Base-by-base conservation (phyloP, 306 rosid species). In the Quercus ilex region DNA sequence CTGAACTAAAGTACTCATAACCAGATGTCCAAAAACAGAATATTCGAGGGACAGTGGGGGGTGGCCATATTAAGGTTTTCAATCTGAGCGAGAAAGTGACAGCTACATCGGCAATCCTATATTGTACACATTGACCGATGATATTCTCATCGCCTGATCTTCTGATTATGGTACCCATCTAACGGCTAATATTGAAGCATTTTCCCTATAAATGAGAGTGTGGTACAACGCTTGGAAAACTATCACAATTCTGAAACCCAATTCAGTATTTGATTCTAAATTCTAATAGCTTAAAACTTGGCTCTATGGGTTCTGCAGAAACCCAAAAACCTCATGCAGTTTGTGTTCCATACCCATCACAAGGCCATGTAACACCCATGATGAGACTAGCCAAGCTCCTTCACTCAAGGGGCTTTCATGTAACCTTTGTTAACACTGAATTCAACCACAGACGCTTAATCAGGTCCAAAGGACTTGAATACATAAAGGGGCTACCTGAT, bases 361-460 rank as follows among this genome's bases (percentile, higher is more conserved):
- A 80, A 69, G 87, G 87, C 18, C 87, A 84, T 46, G 71, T 82
- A n/a, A 80, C 51, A 35, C 87, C 87, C 15, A 55, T 84, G 19
- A 75, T 84, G 82, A 77, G 69, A 60, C 59, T 84, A 5, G 82
- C 84, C 58, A 81, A 74, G 43, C 62, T 84, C 78, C 78, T 84
- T 4, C 78, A 84, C 26, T 81, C 26, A 7, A 77, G 17, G 13
- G 87, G 85, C 30, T 80, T 80, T 33, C 74, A 81, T 65, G 26
- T 84, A 74, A 84, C 87, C 26, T 80, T 84, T 55, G 87, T 84
- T 53, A 77, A 28, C 82, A 59, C 82, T 0, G 55, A 57, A 23
- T 73, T 30, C 26, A 71, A 80, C 19, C 85, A 80, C 30, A 21
- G 60, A 26, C 82, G 78, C 57, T 26, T 84, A 3, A 76, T 52